Base-by-base conservation (phyloP, 2,329 filamentous ascomycete species). In the Pseudocercospora macadamiae region DNA sequence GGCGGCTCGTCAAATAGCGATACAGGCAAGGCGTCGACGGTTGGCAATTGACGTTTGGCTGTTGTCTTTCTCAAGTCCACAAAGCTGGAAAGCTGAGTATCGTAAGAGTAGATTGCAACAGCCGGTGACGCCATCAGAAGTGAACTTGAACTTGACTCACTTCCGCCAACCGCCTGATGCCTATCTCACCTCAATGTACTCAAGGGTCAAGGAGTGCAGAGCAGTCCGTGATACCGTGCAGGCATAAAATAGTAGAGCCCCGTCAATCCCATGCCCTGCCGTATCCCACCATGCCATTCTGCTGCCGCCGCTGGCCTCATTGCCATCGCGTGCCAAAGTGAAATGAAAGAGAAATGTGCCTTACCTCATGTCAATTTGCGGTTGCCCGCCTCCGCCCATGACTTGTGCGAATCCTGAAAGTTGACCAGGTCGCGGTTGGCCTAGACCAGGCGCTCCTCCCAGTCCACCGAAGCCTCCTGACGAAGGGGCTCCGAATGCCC, bases 401-500 rank as follows among this genome's bases (percentile, higher is more conserved):
- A 72, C 68, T 58, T 73, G 70, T 36, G 71, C 71, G 63, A 72
- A 73, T 8, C 70, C 71, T 21, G 68, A 71, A 19, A 73, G 62
- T 61, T 66, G 68, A 49, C 61, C 61, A 32, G 68, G 67, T 49
- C 69, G 64, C 16, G 47, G 26, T 26, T 30, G 47, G 28, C 47
- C 47, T 19, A 30, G n/a, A 47, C 47, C 61, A 18, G 56, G 62
- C 45, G 68, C 54, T 25, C 67, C 68, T 28, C 61, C 55, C 2
- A 61, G 62, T 34, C 61, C 63, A 3, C 60, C 58, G 28, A 65
- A 63, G 54, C 80, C 77, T 63, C 79, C 81, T 52, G 80, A 80
- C 69, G 82, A 79, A 42, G 82, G 81, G 55, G 81, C 73, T 49
- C 81, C 81, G 69, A 85, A 85, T 49, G 80, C 82, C 83, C 83